phyloP scores from a whole-genome alignment of 345 rosid genomes.

The Sapria himalayana region DNA sequence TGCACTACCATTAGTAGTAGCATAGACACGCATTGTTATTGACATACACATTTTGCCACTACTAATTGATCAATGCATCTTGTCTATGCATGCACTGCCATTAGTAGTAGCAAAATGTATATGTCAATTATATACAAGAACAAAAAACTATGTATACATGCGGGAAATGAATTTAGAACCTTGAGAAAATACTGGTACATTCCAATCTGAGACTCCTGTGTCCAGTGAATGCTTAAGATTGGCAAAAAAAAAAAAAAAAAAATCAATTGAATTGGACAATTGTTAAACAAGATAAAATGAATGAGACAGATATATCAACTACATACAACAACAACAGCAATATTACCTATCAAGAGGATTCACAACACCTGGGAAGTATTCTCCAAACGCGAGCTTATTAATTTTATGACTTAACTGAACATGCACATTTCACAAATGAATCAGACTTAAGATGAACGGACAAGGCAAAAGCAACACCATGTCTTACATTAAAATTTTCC shows the following conservation, averaged over 20 bases:
- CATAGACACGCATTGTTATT: too few species aligned
- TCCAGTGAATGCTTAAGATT: slow-evolving; percentile 52
- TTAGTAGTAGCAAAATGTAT: too few species aligned
- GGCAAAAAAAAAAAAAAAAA: slow-evolving; percentile 2
- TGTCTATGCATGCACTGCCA: too few species aligned
- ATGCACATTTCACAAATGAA: slow-evolving; percentile 5
- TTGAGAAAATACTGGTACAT: slow-evolving; percentile 89
- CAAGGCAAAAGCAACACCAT: background rate
- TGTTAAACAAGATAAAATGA: background rate
- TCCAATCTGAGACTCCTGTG: slow-evolving; percentile 49
- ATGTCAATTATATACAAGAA: too few species aligned
- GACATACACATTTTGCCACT: too few species aligned
- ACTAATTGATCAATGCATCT: too few species aligned
- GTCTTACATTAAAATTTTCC: slow-evolving; percentile 70
- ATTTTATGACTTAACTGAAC: slow-evolving; percentile 77
- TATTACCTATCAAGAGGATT: slow-evolving; percentile 90
- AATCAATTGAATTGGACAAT: background rate
- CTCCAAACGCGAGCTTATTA: slow-evolving; percentile 68
- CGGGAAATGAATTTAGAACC: too few species aligned
- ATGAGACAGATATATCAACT: background rate
- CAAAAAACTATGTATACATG: too few species aligned
- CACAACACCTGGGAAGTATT: slow-evolving; percentile 69
- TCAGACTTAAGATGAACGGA: background rate
- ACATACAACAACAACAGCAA: slow-evolving; percentile 2
- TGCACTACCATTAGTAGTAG: too few species aligned